Conservation (phyloP, 2,329 filamentous ascomycete genomes). For the Tolypocladium cylindrosporum region DNA sequence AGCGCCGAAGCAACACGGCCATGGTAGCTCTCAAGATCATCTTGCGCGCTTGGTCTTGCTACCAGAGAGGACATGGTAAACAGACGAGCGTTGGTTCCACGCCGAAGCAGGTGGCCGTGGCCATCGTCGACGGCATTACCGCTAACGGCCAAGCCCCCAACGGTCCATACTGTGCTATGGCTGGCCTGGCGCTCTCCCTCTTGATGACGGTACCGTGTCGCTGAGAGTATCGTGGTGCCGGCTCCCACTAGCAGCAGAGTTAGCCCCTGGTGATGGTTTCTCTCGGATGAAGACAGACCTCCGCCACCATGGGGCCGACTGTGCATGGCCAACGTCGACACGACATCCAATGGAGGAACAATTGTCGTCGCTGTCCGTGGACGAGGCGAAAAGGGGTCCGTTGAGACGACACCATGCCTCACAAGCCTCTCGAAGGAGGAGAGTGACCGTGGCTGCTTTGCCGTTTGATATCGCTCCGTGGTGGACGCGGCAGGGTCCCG, state of each 20-base stretch:
- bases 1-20: slow-evolving; percentile 70
- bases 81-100: slow-evolving; percentile 63
- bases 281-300: not conserved
- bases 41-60: slow-evolving; percentile 32
- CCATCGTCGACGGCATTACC: slow-evolving; percentile 49
- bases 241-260: not conserved
- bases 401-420: slow-evolving; percentile 21
- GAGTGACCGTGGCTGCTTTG: slow-evolving; percentile 30
- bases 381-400: slow-evolving; percentile 13
- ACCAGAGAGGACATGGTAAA: slow-evolving; percentile 41
- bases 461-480: slow-evolving; percentile 35
- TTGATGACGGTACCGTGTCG: not conserved
- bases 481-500: slow-evolving; percentile 24
- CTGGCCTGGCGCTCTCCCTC: slow-evolving; percentile 42
- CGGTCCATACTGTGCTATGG: slow-evolving; percentile 63
- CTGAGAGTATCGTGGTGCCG: not conserved
- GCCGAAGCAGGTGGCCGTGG: slow-evolving; percentile 53
- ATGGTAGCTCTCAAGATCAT: slow-evolving; percentile 60
- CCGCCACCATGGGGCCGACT: not conserved
- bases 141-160: slow-evolving; percentile 58
- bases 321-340: not conserved
- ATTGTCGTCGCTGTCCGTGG: slow-evolving; percentile 8
- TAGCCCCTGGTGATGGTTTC: not conserved
- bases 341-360: not conserved
- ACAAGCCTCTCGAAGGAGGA: slow-evolving; percentile 32